phyloP scores from a whole-genome alignment of 768 basidiomycete genomes.

The Lactifluus pinguis region DNA sequence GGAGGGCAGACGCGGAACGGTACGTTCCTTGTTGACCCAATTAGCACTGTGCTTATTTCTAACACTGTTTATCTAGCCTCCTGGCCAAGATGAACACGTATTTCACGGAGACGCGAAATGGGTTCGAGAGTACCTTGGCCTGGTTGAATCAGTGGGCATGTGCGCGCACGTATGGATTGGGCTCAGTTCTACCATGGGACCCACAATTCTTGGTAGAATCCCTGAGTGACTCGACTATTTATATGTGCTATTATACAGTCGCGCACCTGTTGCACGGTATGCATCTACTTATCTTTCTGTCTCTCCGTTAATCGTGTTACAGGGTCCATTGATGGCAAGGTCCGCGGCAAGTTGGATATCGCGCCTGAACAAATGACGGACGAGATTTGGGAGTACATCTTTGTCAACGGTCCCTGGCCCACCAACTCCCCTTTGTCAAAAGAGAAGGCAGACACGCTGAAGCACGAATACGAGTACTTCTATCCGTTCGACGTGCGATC shows the following conservation, averaged over 20 bases:
- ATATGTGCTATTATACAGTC: slow-evolving; percentile 97
- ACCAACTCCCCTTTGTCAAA: slow-evolving; percentile 50
- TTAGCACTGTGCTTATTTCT: neutral
- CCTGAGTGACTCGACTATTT: slow-evolving; percentile 94
- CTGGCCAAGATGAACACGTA: slow-evolving; percentile 85
- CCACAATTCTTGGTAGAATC: slow-evolving; percentile 94
- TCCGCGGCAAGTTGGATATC: slow-evolving; percentile 76
- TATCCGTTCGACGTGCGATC: slow-evolving; percentile 98
- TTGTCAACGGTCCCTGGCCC: slow-evolving; percentile 73
- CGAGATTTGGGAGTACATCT: slow-evolving; percentile 94
- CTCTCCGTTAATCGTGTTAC: slow-evolving; percentile 12
- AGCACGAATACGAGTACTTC: slow-evolving; percentile 91
- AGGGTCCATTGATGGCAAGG: slow-evolving; percentile 72
- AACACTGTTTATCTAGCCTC: slow-evolving; percentile 37
- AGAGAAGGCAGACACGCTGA: slow-evolving; percentile 77
- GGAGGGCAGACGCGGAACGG: slow-evolving; percentile 83
- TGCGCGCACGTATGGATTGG: slow-evolving; percentile 94
- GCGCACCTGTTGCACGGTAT: slow-evolving; percentile 85
- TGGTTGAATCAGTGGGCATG: slow-evolving; percentile 99
- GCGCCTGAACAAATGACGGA: slow-evolving; percentile 92
- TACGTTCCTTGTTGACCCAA: slow-evolving; percentile 29
- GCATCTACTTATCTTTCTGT: slow-evolving; percentile 19
- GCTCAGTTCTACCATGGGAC: slow-evolving; percentile 95
- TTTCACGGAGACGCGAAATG: slow-evolving; percentile 83
- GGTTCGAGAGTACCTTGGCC: slow-evolving; percentile 81